Base-by-base conservation (phyloP, 805 yeast species). In the Lipomyces starkeyi region DNA sequence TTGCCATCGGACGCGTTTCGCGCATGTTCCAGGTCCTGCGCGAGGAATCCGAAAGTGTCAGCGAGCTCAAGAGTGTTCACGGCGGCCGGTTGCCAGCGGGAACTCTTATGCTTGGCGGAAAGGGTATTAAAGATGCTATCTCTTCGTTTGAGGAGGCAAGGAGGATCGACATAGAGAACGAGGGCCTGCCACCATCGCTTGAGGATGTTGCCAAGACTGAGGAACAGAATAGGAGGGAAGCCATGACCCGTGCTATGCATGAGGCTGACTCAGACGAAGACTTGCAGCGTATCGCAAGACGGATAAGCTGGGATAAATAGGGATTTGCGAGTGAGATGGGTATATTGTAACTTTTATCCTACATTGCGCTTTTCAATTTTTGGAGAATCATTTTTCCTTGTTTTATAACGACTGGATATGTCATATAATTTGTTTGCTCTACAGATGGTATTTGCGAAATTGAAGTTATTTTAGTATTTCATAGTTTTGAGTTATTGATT, bases 1-100 rank as follows among this genome's bases (percentile, higher is more conserved):
- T 94, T 74, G 98, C 98, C 14, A 95, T 94, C 79, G 98, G 98
- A n/a, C 86, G 97, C 73, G 91, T 94, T 73, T 89, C 97, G 29
- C 85, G 97, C 66, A 91, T 94, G 97, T 93, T 90, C 80, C 89
- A 88, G 70, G 89, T 93, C 7, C 83, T 94, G 74, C 85, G 98
- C 72, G 93, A 91, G 76, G 97, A 94, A 75, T 85, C 93, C 59
- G 98, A 91, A 78, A 87, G 87, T 72, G 95, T 94, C 61, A 88
- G 89, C 61, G 91, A 89, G 75, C 83, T 94, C 74, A 91, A 92
- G 80, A 83, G 84, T 20, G 69, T 52, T 11, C 82, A 87, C 71
- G 84, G 89, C 69, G 88, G 92, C 59, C 94, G 95, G n/a, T 81
- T 94, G 71, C 98, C 98, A 13, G 88, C 89, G 75, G 97, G 97